Evolutionary conservation across 768 basidiomycete genomes (phyloP).

Genomic region (Auriculariales sp.): DNA sequence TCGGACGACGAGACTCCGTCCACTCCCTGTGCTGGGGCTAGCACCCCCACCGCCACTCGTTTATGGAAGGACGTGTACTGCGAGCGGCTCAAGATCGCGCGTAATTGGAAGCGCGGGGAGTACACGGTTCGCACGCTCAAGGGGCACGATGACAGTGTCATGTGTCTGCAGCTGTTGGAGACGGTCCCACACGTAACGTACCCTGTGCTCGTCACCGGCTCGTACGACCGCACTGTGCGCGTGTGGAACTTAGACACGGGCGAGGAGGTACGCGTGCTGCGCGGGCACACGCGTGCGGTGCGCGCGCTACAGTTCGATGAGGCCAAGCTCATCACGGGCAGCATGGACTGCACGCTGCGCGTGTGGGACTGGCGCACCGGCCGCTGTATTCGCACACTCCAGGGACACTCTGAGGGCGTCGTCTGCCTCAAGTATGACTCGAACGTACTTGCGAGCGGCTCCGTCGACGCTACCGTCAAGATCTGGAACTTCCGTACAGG

Average conservation of each 20-base stretch:
- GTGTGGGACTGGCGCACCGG: conserved; percentile 95
- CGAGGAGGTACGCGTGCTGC: conserved; percentile 62
- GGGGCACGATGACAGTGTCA: conserved; percentile 91
- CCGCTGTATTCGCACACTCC: conserved; percentile 71
- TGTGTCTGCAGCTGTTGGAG: conserved; percentile 93
- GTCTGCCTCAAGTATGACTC: conserved; percentile 85
- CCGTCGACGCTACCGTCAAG: conserved; percentile 88
- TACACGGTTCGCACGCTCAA: conserved; percentile 73
- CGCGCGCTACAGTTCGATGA: conserved; percentile 92
- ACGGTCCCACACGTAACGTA: conserved; percentile 69
- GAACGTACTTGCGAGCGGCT: conserved; percentile 83
- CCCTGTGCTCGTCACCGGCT: conserved; percentile 93
- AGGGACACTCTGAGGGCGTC: conserved; percentile 85
- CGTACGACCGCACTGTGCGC: conserved; percentile 86
- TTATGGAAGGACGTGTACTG: conserved; percentile 99
- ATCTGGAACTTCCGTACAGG: conserved; percentile 90
- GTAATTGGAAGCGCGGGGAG: conserved; percentile 93
- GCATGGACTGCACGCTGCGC: conserved; percentile 89
- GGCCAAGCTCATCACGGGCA: conserved; percentile 85
- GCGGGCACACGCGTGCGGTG: conserved; percentile 85
- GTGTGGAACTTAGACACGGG: conserved; percentile 97
- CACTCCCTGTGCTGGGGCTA: conserved; percentile 14
- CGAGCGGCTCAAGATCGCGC: conserved; percentile 89
- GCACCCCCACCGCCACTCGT: conserved; percentile 39
- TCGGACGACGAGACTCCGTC: conserved; percentile 9